Percentiles rank a stretch among this genome's conserved stretches.
Evolutionary conservation across 768 basidiomycete genomes (phyloP).

Genomic region (Leccinum longicurvipes): DNA sequence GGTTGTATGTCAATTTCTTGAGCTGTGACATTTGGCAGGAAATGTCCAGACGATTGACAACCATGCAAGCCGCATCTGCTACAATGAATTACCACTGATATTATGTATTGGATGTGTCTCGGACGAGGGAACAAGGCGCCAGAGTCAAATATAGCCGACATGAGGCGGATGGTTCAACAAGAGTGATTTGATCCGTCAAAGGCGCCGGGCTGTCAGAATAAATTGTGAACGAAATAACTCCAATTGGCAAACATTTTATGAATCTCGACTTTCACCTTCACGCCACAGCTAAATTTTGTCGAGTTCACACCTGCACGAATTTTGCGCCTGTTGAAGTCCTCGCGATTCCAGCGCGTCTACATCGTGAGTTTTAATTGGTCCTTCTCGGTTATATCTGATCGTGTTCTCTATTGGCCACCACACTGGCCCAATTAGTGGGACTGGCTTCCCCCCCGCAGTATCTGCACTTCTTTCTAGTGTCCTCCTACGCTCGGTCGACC

Average conservation of each 20-base stretch:
- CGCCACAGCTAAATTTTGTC: background rate
- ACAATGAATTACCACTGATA: background rate
- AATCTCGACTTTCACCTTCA: too few relatives aligned
- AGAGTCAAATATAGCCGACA: background rate
- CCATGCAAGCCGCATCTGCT: background rate
- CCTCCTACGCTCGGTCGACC: constrained; percentile 6
- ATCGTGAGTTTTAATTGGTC: constrained; percentile 9
- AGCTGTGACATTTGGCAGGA: constrained; percentile 2
- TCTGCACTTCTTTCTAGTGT: constrained; percentile 1
- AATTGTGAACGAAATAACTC: too few relatives aligned
- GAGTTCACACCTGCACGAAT: constrained; percentile 1
- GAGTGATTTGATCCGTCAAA: background rate
- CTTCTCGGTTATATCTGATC: background rate
- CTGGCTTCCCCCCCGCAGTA: constrained; percentile 15
- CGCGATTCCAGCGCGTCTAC: constrained; percentile 4
- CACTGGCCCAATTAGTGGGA: constrained; percentile 11
- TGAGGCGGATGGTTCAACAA: background rate
- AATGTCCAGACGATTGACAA: background rate
- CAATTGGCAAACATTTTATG: too few relatives aligned
- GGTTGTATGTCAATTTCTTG: background rate
- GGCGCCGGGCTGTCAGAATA: too few relatives aligned
- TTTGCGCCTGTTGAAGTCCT: constrained; percentile 4
- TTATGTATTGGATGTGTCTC: background rate
- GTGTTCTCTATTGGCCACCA: too few relatives aligned
- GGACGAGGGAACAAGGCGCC: background rate